A percentile compares a stretch with the other conserved stretches of the same genome.
phyloP scores from a whole-genome alignment of 2,329 filamentous ascomycete species.

The Cryphonectria japonica region DNA sequence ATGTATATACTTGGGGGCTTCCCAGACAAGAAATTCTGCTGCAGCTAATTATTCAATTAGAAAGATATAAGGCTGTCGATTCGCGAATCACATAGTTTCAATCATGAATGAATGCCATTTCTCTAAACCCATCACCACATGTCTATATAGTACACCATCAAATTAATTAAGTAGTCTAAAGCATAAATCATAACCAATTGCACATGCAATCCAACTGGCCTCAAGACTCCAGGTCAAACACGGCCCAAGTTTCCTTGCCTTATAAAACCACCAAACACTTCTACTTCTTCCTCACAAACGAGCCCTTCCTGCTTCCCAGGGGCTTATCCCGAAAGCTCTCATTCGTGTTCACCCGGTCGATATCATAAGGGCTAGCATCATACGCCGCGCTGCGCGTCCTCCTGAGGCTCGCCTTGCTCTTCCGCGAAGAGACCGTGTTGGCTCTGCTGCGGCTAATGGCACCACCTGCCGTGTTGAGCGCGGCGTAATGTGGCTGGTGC shows the following conservation, averaged over 20 bases:
- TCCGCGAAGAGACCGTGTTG: not conserved
- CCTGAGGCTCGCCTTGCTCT: not conserved
- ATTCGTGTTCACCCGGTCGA: constrained; percentile 25
- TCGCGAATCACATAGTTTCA: no score
- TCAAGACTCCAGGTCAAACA: not conserved
- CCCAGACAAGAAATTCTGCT: no score
- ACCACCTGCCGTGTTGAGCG: not conserved
- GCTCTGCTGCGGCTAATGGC: not conserved
- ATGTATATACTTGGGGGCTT: no score
- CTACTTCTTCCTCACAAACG: not conserved
- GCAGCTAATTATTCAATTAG: no score
- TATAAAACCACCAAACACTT: no score
- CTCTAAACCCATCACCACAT: not conserved
- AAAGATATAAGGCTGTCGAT: no score
- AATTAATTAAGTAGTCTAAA: not conserved
- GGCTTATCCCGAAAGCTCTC: constrained; percentile 11
- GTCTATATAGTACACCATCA: not conserved
- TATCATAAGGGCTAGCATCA: constrained; percentile 23
- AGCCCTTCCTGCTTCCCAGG: not conserved
- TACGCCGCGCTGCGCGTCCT: constrained; percentile 7
- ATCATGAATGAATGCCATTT: no score
- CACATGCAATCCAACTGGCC: no score
- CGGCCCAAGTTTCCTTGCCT: no score
- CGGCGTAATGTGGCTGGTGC: constrained; percentile 6
- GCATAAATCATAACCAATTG: no score